A percentile compares a stretch with the other conserved stretches of the same genome.
Conservation (phyloP, 75 land plant genomes). For the Sequoiadendron giganteum region DNA sequence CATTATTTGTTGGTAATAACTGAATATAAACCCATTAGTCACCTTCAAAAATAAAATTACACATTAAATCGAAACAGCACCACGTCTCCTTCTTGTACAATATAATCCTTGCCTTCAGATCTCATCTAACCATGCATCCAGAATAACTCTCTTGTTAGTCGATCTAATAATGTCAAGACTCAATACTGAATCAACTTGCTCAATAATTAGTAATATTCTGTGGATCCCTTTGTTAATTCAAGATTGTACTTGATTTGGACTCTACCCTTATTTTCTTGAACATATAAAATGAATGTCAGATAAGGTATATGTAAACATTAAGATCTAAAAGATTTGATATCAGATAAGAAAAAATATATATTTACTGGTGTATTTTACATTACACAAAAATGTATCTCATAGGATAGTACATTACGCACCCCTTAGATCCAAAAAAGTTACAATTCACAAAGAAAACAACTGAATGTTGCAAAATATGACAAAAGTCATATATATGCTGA, state of each 20-base stretch:
- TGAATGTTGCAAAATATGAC: not conserved
- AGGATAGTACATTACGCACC: not conserved
- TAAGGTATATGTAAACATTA: not conserved
- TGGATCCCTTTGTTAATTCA: not conserved
- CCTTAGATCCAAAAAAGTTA: not conserved
- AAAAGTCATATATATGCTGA: not conserved
- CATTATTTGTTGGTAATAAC: not conserved
- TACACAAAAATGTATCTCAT: not conserved
- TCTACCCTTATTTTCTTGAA: not conserved
- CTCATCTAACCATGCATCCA: constrained; percentile 60
- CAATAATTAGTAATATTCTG: not conserved
- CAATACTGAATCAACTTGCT: not conserved
- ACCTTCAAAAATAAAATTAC: constrained; percentile 20
- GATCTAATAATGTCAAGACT: not conserved
- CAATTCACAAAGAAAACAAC: not conserved
- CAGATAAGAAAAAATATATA: not conserved
- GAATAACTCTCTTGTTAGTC: not conserved
- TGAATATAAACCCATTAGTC: not conserved
- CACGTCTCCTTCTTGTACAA: constrained; percentile 97
- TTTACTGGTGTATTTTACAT: not conserved
- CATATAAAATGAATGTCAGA: constrained; percentile 1
- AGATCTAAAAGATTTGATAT: not conserved
- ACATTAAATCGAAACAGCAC: constrained; percentile 98
- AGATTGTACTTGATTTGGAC: not conserved
- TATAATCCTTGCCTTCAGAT: constrained; percentile 91